Evolutionary conservation across 768 basidiomycete genomes (phyloP), one percentile per base, ranked within the genome.

Genomic region (Lactifluus hygrophoroides): DNA sequence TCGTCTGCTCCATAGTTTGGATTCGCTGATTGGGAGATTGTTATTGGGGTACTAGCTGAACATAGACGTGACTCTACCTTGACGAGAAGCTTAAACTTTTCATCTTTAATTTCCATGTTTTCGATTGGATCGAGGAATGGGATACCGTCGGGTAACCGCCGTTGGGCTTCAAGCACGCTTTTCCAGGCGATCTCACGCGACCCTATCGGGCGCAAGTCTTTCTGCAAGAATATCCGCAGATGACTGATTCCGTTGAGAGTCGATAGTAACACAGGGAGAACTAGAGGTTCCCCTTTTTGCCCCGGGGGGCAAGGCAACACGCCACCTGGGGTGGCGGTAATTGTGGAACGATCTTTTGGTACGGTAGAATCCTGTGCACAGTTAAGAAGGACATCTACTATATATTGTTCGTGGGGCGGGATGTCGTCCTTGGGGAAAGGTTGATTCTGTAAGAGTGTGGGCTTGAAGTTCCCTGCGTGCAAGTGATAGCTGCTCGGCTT

Each of bases 21-120:
- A 97, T 95, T 88, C 95, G 95, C 91, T 95, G 66, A 14, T 45
- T 48, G 3, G 13, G 13, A 30, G 8, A 13, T 34, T 25, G 27
- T 27, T 14, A 7, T 25, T 19, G 19, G n/a, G 35, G 34, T n/a
- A n/a, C n/a, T n/a, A n/a, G 28, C 30, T 1, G 25, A 44, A 17
- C 14, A 16, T 11, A 30, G n/a, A 50, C 9, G 46, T 46, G 30
- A 23, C 44, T 73, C 43, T 56, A 93, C 94, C 73, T 90, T 81
- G 54, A 97, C 80, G 0, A 98, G 79, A 48, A 84, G 82, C 67
- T 82, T 82, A 75, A 99, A 99, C 65, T 89, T 92, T 35, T 90
- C 89, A 65, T 98, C 96, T 57, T 88, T 91, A 69, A 99, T 96
- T 10, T 84, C 86, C 93, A 98, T 94, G 69, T 97, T 92, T 67